Conservation (phyloP, 2,329 filamentous ascomycete genomes). For the Fusarium tuaranense region DNA sequence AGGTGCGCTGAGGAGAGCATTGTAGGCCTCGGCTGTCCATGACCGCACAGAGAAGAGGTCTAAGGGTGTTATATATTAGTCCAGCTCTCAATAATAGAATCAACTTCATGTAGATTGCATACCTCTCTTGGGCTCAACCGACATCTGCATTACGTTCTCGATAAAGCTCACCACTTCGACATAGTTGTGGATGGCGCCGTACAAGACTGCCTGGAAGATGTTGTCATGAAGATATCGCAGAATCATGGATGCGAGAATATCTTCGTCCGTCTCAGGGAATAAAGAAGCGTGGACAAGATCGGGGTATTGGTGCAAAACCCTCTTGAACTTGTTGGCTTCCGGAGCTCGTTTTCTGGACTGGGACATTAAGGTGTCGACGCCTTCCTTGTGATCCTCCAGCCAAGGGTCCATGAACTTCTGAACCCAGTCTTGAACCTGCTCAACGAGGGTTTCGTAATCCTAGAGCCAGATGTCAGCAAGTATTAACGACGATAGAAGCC, state of each 20-base stretch:
- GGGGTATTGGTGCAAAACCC: conserved; percentile 42
- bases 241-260: conserved; percentile 50
- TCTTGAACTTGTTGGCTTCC: conserved; percentile 45
- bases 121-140: conserved; percentile 54
- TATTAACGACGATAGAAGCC: background rate
- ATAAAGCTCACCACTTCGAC: conserved; percentile 49
- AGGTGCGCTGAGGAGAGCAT: conserved; percentile 49
- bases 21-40: conserved; percentile 54
- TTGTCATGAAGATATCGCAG: conserved; percentile 51
- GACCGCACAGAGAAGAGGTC: conserved; percentile 52
- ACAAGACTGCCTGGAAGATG: conserved; percentile 51
- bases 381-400: conserved; percentile 44
- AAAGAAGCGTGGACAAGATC: conserved; percentile 49
- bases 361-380: conserved; percentile 37
- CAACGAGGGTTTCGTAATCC: conserved; percentile 53
- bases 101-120: background rate
- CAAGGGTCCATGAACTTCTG: conserved; percentile 49
- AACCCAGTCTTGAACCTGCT: conserved; percentile 51
- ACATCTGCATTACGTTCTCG: conserved; percentile 49
- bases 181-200: conserved; percentile 38
- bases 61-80: conserved; percentile 12
- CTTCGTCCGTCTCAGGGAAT: conserved; percentile 54
- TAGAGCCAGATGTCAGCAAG: conserved; percentile 32
- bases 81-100: background rate
- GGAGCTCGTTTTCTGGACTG: conserved; percentile 37